A percentile compares a stretch with the other conserved stretches of the same genome.
Evolutionary conservation across 2,329 filamentous ascomycete genomes (phyloP).

Genomic region (Cladophialophora psammophila): DNA sequence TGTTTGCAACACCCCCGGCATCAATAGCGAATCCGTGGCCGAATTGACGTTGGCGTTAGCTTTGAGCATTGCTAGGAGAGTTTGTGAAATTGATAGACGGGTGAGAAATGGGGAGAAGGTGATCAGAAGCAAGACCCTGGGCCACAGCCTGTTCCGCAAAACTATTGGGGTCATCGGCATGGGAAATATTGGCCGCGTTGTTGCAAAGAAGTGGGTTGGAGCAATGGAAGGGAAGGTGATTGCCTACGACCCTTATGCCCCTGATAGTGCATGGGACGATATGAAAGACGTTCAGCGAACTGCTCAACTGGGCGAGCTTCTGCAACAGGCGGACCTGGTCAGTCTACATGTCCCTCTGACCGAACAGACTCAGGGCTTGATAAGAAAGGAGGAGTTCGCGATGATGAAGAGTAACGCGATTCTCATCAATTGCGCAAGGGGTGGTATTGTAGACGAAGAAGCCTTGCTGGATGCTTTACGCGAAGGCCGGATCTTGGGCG

Average conservation of each 20-base stretch:
- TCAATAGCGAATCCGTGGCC: conserved; percentile 47
- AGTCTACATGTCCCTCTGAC: conserved; percentile 51
- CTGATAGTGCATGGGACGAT: conserved; percentile 45
- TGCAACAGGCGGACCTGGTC: conserved; percentile 47
- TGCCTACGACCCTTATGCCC: conserved; percentile 49
- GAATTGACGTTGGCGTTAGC: conserved; percentile 46
- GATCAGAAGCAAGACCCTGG: conserved; percentile 42
- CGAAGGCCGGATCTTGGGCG: conserved; percentile 50
- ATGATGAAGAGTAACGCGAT: conserved; percentile 52
- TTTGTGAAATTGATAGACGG: conserved; percentile 43
- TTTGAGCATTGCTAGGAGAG: conserved; percentile 43
- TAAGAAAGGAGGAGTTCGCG: conserved; percentile 44
- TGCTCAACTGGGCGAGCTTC: conserved; percentile 46
- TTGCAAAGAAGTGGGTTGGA: conserved; percentile 48
- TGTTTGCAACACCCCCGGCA: conserved; percentile 42
- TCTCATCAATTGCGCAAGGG: conserved; percentile 52
- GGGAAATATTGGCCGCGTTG: conserved; percentile 47
- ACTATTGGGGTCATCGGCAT: conserved; percentile 50
- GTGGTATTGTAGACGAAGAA: conserved; percentile 51
- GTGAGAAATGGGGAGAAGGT: conserved; percentile 40
- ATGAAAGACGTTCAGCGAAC: conserved; percentile 41
- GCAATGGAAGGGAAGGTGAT: conserved; percentile 45
- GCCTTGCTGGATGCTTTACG: conserved; percentile 46
- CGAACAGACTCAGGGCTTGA: conserved; percentile 45
- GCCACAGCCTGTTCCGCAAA: conserved; percentile 44